Conservation (phyloP, 2,329 filamentous ascomycete genomes). For the Aspergillus novoparasiticus region DNA sequence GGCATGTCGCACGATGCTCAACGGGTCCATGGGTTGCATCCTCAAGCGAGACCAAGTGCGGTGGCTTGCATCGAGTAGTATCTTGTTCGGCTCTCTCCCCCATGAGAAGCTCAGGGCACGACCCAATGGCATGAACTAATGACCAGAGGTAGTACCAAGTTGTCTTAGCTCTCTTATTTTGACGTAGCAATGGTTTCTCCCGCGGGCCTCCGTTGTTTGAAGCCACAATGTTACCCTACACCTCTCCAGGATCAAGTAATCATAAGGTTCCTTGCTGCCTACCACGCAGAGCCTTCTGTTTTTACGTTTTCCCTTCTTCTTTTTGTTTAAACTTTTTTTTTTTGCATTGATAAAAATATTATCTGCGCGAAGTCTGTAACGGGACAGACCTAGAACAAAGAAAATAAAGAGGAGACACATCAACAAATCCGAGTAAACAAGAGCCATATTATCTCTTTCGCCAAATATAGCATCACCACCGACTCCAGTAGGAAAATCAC, state of each 20-base stretch:
- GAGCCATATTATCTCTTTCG: background rate
- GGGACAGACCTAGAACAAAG: background rate
- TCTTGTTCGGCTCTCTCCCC: background rate
- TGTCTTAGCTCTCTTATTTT: slow-evolving; percentile 1
- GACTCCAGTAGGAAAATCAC: slow-evolving; percentile 1
- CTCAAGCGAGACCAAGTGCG: background rate
- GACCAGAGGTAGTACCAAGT: background rate
- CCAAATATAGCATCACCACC: slow-evolving; percentile 3
- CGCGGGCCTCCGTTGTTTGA: background rate
- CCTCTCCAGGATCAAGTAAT: background rate
- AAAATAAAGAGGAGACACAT: background rate
- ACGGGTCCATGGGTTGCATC: background rate
- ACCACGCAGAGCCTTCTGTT: background rate
- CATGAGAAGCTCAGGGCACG: background rate
- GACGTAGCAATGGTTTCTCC: background rate
- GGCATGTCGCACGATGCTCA: slow-evolving; percentile 1
- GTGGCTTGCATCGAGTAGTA: slow-evolving; percentile 11
- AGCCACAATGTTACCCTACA: slow-evolving; percentile 1
- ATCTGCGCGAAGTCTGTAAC: background rate
- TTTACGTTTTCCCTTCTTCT: background rate
- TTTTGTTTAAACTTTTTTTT: background rate
- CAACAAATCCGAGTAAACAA: background rate
- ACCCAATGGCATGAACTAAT: slow-evolving; percentile 1
- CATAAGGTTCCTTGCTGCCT: background rate
- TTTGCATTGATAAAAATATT: background rate